phyloP scores from a whole-genome alignment of 257 asterid genomes.

The Plantago ovata region DNA sequence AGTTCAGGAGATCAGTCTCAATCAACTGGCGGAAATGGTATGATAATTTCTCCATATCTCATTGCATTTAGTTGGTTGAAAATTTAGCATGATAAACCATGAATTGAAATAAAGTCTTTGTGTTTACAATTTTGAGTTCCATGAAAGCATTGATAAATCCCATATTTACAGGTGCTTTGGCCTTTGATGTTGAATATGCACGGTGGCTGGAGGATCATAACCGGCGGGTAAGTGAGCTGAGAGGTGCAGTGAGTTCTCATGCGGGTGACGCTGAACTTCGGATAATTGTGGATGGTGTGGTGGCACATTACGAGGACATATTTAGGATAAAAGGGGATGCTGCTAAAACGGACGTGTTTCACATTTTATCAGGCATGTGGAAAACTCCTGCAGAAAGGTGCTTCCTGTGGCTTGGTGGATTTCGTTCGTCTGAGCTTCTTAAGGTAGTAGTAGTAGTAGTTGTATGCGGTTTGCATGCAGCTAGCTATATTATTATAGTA shows the following conservation, averaged over 20 bases:
- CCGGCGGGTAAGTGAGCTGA: conserved; percentile 64
- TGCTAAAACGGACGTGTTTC: conserved; percentile 80
- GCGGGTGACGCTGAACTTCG: conserved; percentile 94
- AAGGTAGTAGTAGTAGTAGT: conserved; percentile 34
- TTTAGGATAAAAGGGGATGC: conserved; percentile 82
- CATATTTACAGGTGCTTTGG: conserved; percentile 62
- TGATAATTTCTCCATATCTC: conserved; percentile 23
- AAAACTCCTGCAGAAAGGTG: conserved; percentile 91
- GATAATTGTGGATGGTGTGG: conserved; percentile 67
- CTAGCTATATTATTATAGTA: too few species aligned
- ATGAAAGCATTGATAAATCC: conserved; percentile 23
- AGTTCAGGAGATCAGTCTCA: conserved; percentile 97
- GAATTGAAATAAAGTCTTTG: conserved; percentile 17
- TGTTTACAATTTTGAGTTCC: conserved; percentile 32
- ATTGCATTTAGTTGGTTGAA: conserved; percentile 3
- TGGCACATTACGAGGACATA: conserved; percentile 71
- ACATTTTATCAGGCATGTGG: conserved; percentile 94
- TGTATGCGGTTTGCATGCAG: too few species aligned
- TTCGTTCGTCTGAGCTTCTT: conserved; percentile 79
- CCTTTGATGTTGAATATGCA: conserved; percentile 83
- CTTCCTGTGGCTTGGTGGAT: conserved; percentile 96
- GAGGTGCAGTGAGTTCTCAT: conserved; percentile 88
- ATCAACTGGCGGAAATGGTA: conserved; percentile 90
- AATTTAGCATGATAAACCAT: too few species aligned
- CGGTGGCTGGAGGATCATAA: conserved; percentile 89